A percentile compares a stretch with the other conserved stretches of the same genome.
phyloP scores from a whole-genome alignment of 148 eudicot genomes.

The Dysphania ambrosioides region DNA sequence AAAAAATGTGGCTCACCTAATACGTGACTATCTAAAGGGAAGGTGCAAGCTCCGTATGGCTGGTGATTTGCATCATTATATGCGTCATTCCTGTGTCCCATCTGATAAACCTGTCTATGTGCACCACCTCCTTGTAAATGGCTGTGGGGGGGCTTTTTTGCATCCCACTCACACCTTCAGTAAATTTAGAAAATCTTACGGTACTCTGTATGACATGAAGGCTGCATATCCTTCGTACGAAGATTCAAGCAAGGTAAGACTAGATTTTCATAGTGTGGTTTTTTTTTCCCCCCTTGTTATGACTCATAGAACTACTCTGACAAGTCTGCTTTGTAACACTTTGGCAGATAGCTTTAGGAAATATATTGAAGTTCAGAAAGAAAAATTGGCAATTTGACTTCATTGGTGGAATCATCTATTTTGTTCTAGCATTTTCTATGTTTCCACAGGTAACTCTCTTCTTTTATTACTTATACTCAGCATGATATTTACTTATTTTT shows the following conservation, averaged over 20 bases:
- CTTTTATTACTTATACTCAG: background rate
- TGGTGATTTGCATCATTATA: conserved; percentile 98
- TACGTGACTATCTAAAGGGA: conserved; percentile 71
- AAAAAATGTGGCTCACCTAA: conserved; percentile 70
- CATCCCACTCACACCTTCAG: conserved; percentile 96
- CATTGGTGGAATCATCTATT: conserved; percentile 95
- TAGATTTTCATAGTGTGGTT: background rate
- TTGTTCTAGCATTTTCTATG: conserved; percentile 86
- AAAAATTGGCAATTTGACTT: conserved; percentile 99
- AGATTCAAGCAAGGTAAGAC: conserved; percentile 90
- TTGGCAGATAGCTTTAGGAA: conserved; percentile 93
- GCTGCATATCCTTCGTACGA: conserved; percentile 92
- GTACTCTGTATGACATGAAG: conserved; percentile 56
- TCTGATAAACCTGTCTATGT: conserved; percentile 81
- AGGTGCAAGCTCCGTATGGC: conserved; percentile 94
- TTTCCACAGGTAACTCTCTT: conserved; percentile 76
- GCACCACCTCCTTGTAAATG: conserved; percentile 92
- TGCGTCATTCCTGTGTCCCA: conserved; percentile 81
- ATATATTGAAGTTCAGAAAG: conserved; percentile 94
- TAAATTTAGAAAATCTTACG: conserved; percentile 56
- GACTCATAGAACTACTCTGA: background rate
- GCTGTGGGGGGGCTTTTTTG: conserved; percentile 98
- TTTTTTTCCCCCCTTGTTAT: background rate
- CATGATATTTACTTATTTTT: background rate
- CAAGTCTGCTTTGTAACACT: conserved; percentile 11